Evolutionary conservation across 164 flowering plant genomes (phyloP), one percentile per base, ranked within the genome.

Genomic region (Santalum album): DNA sequence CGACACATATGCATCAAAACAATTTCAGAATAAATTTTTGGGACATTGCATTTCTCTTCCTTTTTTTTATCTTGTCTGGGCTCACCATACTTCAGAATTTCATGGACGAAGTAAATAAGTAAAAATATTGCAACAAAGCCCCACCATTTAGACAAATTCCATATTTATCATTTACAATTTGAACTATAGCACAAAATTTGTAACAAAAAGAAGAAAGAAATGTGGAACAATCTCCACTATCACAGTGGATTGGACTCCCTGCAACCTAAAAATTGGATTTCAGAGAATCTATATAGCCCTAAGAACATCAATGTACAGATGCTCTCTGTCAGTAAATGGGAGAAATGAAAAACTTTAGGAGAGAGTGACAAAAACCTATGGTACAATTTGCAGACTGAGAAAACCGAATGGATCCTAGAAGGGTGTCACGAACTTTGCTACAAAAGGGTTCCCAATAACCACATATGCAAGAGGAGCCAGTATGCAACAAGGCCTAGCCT

Each of bases 401-500:
- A 40, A 29, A 40, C 51, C 22, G 23, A 43, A 15, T 25, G n/a
- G 24, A 46, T 15, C 36, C 38, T 36, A 25, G 56, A 25, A 22
- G 18, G 40, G 25, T 17, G n/a, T 55, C 50, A n/a, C n/a, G 43
- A 49, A 49, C 54, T 47, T 55, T n/a, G 58, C 75, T 60, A 91
- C 78, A 91, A 79, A 61, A 91, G 81, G 79, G 83, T 59, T 27
- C 79, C 95, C 55, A 92, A 62, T 15, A 88, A 67, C 94, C 96
- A 92, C 44, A 88, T 2, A 58, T 92, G 95, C 75, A 92, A 55
- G 53, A 86, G 35, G 21, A 92, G 69, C 65, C 84, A 83, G 69
- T 92, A 92, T 12, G 77, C 84, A 48, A 92, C 76, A 12, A 88
- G 64, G 32, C 89, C 81, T 36, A 92, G 72, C 72, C 98, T 81